Base-by-base conservation (phyloP, 345 rosid species). In the Jatropha curcas region DNA sequence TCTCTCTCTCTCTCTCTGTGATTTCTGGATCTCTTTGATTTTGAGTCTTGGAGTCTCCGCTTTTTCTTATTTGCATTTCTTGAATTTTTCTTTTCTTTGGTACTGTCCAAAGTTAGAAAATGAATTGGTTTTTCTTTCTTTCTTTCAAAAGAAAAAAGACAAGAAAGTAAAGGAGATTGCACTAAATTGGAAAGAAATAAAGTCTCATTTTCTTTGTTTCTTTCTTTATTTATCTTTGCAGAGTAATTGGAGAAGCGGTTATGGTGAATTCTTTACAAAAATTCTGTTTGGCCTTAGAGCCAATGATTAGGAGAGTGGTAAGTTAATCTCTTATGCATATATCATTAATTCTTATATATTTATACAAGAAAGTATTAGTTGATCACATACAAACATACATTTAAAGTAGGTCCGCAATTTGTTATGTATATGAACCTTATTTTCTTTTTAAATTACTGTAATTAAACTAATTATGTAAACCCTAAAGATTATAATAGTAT, bases 281-380 rank as follows among this genome's bases (percentile, higher is more conserved):
- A 56, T 71, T 92, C 16, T 75, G 82, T 31, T 24, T 82, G n/a
- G 87, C 90, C 71, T 74, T 94, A 60, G 98, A 90, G 81, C 98
- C 98, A 6, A 20, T 89, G 82, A 79, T 94, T 31, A 79, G 98
- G 75, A 88, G 74, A 80, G 97, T 92, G 90, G 98, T 94, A 88
- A 62, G 86, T 61, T 4, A 61, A 20, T 4, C 7, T 30, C 5
- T 52, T 52, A 19, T 52, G 24, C 22, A 0, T 20, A 19, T 20
- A 52, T 52, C 8, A 19, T 52, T 52, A 20, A 41, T 9, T n/a
- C 22, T 17, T 51, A n/a, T 51, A 14, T n/a, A n/a, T n/a, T n/a
- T n/a, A n/a, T n/a, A n/a, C n/a, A n/a, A n/a, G n/a, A n/a, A n/a
- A n/a, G n/a, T n/a, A n/a, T n/a, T n/a, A n/a, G n/a, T n/a, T n/a